Base-by-base conservation (phyloP, 139 green algal species). In the Coccomyxa sp. region DNA sequence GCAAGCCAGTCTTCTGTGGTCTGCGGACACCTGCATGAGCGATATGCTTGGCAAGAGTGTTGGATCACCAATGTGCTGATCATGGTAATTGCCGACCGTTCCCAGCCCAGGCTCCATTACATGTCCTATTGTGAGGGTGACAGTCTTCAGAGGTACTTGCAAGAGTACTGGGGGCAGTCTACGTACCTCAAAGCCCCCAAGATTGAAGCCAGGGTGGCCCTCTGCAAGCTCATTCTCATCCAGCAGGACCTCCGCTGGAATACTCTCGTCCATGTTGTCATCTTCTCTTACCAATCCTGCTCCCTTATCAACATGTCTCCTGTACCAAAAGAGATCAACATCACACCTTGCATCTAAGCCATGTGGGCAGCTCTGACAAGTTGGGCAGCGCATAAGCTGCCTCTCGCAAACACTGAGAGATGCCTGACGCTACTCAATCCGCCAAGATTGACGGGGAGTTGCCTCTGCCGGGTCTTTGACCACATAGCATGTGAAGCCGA, bases 171-270 rank as follows among this genome's bases (percentile, higher is more conserved):
- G n/a, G n/a, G n/a, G n/a, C n/a, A n/a, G n/a, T 74, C 29, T 8
- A 7, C 70, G 35, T 36, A 75, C 70, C 70, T 36, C 38, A 24
- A n/a, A 34, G 36, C 8, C 70, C 33, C 70, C 70, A n/a, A 75
- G 8, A 9, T 9, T 10, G 10, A 41, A 38, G 14, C n/a, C 44
- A 10, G 7, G 7, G 36, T 36, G 39, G 9, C 70, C 70, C 10
- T 35, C 35, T 29, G 70, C 70, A 10, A 55, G 31, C 8, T 35
- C 70, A 36, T 75, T 44, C 36, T 75, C 33, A 36, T 75, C 70
- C 70, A 75, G 70, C 70, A 75, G 35, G 35, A 75, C 70, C 36
- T 75, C 33, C 36, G 44, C 70, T 14, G 70, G 35, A 35, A 55
- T 35, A 35, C 10, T 29, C 9, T 36, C 24, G 36, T 75, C 70